phyloP scores from a whole-genome alignment of 768 basidiomycete species.

The Ramaria rubella region DNA sequence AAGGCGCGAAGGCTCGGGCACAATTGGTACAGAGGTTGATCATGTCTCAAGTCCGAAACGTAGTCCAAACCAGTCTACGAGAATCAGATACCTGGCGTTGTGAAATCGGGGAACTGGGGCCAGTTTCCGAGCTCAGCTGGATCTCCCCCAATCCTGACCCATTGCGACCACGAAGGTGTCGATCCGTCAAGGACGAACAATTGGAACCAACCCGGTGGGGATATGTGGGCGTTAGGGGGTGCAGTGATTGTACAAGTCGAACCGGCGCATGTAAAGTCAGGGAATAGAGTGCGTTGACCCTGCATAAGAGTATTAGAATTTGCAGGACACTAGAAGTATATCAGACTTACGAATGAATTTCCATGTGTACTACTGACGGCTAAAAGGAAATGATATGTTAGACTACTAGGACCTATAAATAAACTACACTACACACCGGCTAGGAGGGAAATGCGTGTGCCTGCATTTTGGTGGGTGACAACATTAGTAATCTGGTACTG shows the following conservation, averaged over 20 bases:
- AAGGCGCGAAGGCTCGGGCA: not conserved
- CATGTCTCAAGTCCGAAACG: not conserved
- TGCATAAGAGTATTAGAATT: not conserved
- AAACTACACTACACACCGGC: constrained; percentile 1
- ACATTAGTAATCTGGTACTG: constrained; percentile 44
- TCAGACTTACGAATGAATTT: constrained; percentile 10
- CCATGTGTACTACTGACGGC: constrained; percentile 16
- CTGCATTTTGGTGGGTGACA: constrained; percentile 34
- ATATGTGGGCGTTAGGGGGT: constrained; percentile 16
- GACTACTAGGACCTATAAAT: not conserved
- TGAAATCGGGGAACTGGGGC: constrained; percentile 66
- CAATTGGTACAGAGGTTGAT: not conserved
- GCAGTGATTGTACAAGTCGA: constrained; percentile 16
- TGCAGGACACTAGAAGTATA: not conserved
- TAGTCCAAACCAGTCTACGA: not conserved
- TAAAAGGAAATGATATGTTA: not conserved
- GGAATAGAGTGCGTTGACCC: constrained; percentile 17
- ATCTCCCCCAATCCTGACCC: constrained; percentile 18
- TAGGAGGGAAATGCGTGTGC: constrained; percentile 13
- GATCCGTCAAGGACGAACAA: constrained; percentile 14
- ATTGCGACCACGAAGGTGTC: constrained; percentile 14
- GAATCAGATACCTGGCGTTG: constrained; percentile 49
- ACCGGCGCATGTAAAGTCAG: constrained; percentile 12
- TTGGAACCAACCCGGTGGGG: constrained; percentile 17
- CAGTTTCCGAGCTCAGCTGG: constrained; percentile 64